Evolutionary conservation across 176 grass and related monocot species (phyloP).

Genomic region (Musa itinerans): DNA sequence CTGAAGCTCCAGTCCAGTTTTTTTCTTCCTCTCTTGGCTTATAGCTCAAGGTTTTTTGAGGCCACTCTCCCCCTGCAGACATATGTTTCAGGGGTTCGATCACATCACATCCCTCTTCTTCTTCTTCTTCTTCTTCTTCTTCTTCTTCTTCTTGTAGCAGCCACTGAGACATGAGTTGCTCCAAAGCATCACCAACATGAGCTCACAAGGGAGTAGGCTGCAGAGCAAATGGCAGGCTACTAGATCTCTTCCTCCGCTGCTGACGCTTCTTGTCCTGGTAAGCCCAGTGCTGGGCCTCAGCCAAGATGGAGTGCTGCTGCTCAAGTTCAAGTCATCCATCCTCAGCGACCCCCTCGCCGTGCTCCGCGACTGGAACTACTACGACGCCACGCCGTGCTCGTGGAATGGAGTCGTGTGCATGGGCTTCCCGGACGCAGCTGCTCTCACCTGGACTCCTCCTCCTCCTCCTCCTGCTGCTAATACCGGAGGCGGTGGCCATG

Average conservation of each 20-base stretch:
- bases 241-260: not conserved
- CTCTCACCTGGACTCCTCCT: not conserved
- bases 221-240: not conserved
- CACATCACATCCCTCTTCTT: too few species aligned
- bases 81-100: not conserved
- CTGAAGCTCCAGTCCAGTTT: not conserved
- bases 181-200: constrained; percentile 5
- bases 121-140: too few species aligned
- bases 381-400: constrained; percentile 6
- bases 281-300: not conserved
- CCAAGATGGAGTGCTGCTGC: not conserved
- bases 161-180: constrained; percentile 6
- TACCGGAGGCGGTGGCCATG: not conserved
- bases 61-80: not conserved
- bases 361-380: constrained; percentile 3
- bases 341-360: constrained; percentile 2
- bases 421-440: not conserved
- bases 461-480: not conserved
- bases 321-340: constrained; percentile 10
- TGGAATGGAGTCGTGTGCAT: constrained; percentile 13
- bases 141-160: not conserved
- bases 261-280: not conserved
- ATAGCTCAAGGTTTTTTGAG: too few species aligned
- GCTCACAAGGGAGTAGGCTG: not conserved
- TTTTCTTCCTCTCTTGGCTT: not conserved